phyloP scores from a whole-genome alignment of 2,329 filamentous ascomycete species.

The Cladophialophora psammophila region DNA sequence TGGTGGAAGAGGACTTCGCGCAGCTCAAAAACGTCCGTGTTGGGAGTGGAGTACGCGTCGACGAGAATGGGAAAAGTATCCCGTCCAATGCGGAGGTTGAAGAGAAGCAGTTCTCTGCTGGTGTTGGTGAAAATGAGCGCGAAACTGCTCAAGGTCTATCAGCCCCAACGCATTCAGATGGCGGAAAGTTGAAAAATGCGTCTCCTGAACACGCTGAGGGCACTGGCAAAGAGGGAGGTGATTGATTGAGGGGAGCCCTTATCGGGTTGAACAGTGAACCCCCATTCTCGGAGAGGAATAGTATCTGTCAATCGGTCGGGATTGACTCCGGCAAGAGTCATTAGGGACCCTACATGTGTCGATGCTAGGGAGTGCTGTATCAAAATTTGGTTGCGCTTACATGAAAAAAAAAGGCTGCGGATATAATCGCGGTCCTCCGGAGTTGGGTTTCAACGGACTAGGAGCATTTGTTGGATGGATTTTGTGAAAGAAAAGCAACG shows the following conservation, averaged over 20 bases:
- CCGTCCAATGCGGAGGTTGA: conserved; percentile 3
- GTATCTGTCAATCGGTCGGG: background rate
- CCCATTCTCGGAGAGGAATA: background rate
- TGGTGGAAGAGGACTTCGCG: conserved; percentile 4
- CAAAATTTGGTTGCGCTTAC: background rate
- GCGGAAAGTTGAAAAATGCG: background rate
- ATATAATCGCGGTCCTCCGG: background rate
- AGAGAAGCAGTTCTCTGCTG: background rate
- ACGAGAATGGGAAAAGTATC: conserved; percentile 22
- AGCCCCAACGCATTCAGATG: background rate
- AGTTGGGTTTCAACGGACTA: background rate
- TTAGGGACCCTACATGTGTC: background rate
- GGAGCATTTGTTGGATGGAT: background rate
- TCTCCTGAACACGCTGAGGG: background rate
- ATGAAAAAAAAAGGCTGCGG: background rate
- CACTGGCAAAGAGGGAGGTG: background rate
- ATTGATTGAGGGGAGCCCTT: background rate
- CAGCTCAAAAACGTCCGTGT: conserved; percentile 13
- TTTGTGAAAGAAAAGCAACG: background rate
- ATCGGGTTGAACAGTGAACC: background rate
- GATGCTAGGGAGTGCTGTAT: background rate
- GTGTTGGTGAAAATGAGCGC: background rate
- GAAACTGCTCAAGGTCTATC: background rate
- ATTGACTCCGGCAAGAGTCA: background rate
- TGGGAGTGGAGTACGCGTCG: conserved; percentile 26